Evolutionary conservation across 306 rosid species (phyloP).

Genomic region (Aeschynomene evenia): DNA sequence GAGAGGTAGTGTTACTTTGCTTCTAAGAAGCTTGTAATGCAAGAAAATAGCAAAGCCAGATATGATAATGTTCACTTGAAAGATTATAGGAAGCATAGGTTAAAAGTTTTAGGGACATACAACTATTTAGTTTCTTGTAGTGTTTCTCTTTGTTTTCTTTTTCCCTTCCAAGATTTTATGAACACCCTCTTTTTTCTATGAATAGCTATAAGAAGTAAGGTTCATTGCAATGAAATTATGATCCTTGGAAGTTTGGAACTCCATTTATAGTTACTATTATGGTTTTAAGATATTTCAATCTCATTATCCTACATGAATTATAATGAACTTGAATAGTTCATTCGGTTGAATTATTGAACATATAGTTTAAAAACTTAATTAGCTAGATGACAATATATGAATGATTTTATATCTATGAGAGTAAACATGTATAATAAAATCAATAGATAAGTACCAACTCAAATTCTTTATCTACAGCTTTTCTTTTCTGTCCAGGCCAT

Average conservation of each 20-base stretch:
- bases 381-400: too few species aligned
- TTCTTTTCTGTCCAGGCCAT: not conserved
- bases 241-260: not conserved
- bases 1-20: not conserved
- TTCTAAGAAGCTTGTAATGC: not conserved
- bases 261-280: not conserved
- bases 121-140: not conserved
- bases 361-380: too few species aligned
- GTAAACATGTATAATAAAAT: not conserved
- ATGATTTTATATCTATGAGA: too few species aligned
- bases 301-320: not conserved
- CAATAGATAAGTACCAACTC: not conserved
- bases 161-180: not conserved
- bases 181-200: not conserved
- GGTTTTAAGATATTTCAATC: not conserved
- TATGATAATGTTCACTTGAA: not conserved
- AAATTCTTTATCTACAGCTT: not conserved
- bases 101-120: not conserved
- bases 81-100: conserved; percentile 9
- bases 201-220: not conserved
- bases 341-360: too few species aligned
- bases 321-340: not conserved
- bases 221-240: not conserved
- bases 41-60: not conserved
- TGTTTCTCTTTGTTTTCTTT: not conserved